Evolutionary conservation across 2,329 filamentous ascomycete genomes (phyloP).

Genomic region (Paecilomyces niveus): DNA sequence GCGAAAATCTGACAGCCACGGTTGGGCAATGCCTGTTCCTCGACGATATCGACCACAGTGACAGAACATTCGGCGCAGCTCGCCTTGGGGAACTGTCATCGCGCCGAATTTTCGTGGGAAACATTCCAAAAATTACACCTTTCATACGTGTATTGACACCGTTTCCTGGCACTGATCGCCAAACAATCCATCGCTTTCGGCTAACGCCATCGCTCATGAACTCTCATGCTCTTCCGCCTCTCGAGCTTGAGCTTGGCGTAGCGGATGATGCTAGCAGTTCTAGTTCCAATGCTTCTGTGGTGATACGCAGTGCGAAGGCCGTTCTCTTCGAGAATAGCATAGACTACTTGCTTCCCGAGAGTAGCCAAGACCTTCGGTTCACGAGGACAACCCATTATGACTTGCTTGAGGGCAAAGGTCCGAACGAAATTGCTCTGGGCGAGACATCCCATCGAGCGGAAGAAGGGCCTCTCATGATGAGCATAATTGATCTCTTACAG

Average conservation of each 20-base stretch:
- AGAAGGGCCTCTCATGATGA: slow-evolving; percentile 8
- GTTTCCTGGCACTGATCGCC: slow-evolving; percentile 7
- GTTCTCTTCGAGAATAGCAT: slow-evolving; percentile 23
- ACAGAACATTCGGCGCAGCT: slow-evolving; percentile 18
- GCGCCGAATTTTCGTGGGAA: slow-evolving; percentile 24
- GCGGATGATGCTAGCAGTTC: neutral
- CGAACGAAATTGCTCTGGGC: neutral
- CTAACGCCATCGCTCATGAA: slow-evolving; percentile 24
- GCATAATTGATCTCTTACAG: slow-evolving; percentile 15
- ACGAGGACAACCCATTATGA: slow-evolving; percentile 25
- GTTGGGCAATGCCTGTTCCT: slow-evolving; percentile 34
- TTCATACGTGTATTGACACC: slow-evolving; percentile 23
- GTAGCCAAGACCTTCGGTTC: slow-evolving; percentile 32
- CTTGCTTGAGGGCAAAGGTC: slow-evolving; percentile 9
- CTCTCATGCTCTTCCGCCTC: slow-evolving; percentile 17
- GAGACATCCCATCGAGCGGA: neutral
- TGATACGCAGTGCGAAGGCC: slow-evolving; percentile 22
- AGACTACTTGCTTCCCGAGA: slow-evolving; percentile 34
- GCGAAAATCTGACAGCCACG: slow-evolving; percentile 29
- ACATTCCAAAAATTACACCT: slow-evolving; percentile 24
- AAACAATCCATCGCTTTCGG: slow-evolving; percentile 20
- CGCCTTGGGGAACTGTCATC: slow-evolving; percentile 23
- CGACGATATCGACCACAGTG: slow-evolving; percentile 14
- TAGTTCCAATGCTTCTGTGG: slow-evolving; percentile 7
- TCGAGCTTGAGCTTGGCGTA: slow-evolving; percentile 25